Percentiles rank a stretch among this genome's conserved stretches.
phyloP scores from a whole-genome alignment of 768 basidiomycete genomes.

The Mrakia gelida region DNA sequence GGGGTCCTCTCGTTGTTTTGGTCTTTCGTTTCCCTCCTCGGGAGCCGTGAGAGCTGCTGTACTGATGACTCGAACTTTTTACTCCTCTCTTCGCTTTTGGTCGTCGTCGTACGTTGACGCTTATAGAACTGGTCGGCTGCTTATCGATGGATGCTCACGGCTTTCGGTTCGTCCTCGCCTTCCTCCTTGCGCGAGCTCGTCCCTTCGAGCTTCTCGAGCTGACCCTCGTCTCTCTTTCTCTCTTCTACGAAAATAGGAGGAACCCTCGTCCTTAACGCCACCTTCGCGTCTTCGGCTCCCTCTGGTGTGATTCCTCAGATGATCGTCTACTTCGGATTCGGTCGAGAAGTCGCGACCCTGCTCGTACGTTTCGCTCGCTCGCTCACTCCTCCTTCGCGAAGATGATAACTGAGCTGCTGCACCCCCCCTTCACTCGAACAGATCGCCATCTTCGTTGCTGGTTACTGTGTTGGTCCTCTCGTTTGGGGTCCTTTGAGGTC shows the following conservation, averaged over 20 bases:
- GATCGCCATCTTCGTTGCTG: constrained; percentile 33
- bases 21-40: background rate
- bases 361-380: constrained; percentile 26
- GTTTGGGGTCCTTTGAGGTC: constrained; percentile 20
- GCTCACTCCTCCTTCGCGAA: background rate
- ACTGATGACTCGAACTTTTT: background rate
- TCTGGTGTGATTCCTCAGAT: constrained; percentile 33
- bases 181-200: no score
- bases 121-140: constrained; percentile 16
- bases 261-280: constrained; percentile 39
- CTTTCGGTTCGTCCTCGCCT: constrained; percentile 12
- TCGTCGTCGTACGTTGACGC: no score
- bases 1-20: background rate
- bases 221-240: no score
- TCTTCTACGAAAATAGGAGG: constrained; percentile 8
- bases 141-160: constrained; percentile 37
- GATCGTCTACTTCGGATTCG: constrained; percentile 35
- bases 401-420: background rate
- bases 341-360: constrained; percentile 37
- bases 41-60: background rate
- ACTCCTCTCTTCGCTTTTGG: background rate
- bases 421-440: background rate
- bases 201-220: no score
- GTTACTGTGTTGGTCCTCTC: constrained; percentile 36
- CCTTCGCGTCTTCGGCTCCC: constrained; percentile 37